Evolutionary conservation across 345 rosid species (phyloP).

Genomic region (Sisymbrium irio): DNA sequence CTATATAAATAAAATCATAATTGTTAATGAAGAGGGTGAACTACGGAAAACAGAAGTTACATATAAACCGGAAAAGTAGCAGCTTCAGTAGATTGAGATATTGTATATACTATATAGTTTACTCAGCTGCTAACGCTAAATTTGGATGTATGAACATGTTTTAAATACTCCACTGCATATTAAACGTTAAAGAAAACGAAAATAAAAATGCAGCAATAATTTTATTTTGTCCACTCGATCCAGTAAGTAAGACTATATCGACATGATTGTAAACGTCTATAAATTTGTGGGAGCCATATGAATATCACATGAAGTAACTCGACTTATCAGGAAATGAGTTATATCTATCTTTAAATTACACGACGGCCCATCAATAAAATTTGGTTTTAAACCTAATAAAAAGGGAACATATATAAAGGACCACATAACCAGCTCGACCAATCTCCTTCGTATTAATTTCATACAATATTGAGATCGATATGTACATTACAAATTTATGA

Average conservation of each 20-base stretch:
- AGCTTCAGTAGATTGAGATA: neutral
- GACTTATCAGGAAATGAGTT: constrained; percentile 27
- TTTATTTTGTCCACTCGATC: neutral
- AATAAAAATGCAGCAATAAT: neutral
- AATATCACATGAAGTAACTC: constrained; percentile 20
- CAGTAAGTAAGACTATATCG: neutral
- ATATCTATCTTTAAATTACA: constrained; percentile 11
- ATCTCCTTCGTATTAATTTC: constrained; percentile 7
- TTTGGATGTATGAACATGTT: neutral
- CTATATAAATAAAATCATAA: neutral
- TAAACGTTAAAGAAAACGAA: neutral
- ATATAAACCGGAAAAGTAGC: neutral
- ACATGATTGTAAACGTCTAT: neutral
- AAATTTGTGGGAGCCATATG: constrained; percentile 20
- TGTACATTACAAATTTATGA: neutral
- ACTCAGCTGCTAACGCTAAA: neutral
- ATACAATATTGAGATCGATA: constrained; percentile 14
- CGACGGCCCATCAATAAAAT: neutral
- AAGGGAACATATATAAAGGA: constrained; percentile 6
- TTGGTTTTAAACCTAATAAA: constrained; percentile 19
- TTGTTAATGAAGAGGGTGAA: neutral
- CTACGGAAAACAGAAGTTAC: neutral
- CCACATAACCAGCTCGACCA: constrained; percentile 5
- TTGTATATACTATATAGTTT: neutral
- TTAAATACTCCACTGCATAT: constrained; percentile 1